phyloP scores from a whole-genome alignment of 1,284 basidiomycete species.

The Rhodotorula sp. region DNA sequence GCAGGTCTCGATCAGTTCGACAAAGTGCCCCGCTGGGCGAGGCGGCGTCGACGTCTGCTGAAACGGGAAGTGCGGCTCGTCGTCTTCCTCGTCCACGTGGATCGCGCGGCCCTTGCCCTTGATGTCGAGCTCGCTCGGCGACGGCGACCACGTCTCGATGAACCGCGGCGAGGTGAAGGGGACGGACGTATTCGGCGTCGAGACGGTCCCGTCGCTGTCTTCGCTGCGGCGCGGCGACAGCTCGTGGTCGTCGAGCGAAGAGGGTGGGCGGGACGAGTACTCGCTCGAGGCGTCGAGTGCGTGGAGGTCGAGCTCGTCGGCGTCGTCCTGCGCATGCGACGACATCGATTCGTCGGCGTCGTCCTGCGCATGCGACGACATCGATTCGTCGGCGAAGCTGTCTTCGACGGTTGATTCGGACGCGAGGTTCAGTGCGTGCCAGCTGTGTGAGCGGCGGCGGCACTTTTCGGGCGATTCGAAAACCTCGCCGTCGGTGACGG shows the following conservation, averaged over 20 bases:
- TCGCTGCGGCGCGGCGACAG: background rate
- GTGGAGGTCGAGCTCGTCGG: background rate
- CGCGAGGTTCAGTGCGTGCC: background rate
- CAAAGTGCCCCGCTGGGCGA: background rate
- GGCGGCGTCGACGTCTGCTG: conserved; percentile 7
- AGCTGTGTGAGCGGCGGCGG: background rate
- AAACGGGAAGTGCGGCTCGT: background rate
- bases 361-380: background rate
- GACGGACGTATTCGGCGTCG: conserved; percentile 9
- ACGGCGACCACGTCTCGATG: background rate
- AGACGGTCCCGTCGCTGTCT: background rate
- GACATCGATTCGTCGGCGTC: background rate
- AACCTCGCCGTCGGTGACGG: background rate
- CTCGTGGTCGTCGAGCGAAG: background rate
- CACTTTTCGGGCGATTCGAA: conserved; percentile 3
- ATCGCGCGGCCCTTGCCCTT: background rate
- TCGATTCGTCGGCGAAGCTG: background rate
- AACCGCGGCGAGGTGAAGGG: background rate
- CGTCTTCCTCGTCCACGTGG: background rate
- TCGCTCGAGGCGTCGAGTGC: background rate
- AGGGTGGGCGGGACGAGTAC: background rate
- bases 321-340: background rate
- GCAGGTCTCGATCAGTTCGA: conserved; percentile 25
- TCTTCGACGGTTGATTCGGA: too few species aligned
- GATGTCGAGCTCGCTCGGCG: background rate